These are phyloP conservation scores for Aspergillus tanneri DNA, from an alignment of 2,329 filamentous ascomycete species.

Conservation along the genomic window DNA sequence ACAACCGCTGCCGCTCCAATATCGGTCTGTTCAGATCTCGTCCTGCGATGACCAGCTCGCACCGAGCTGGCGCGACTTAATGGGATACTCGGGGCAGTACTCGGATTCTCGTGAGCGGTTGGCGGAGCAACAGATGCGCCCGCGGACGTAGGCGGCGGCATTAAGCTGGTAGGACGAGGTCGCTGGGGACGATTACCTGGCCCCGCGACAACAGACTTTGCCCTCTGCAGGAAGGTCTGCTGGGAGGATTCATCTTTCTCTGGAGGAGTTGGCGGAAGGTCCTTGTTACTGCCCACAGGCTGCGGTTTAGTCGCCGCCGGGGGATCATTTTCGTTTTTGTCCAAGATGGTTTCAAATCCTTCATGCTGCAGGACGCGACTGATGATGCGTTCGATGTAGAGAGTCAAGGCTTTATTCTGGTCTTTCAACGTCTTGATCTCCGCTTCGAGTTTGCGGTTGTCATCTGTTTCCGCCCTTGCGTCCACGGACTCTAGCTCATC, in stretches of 20 bases:
- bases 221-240: constrained; percentile 56
- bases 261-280: constrained; percentile 73
- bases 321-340: constrained; percentile 64
- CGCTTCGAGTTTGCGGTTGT: constrained; percentile 66
- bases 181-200: constrained; percentile 41
- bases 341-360: constrained; percentile 90
- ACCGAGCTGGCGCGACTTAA: constrained; percentile 44
- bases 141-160: constrained; percentile 39
- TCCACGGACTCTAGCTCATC: constrained; percentile 79
- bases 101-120: constrained; percentile 47
- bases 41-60: constrained; percentile 46
- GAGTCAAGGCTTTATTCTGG: constrained; percentile 92
- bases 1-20: constrained; percentile 67
- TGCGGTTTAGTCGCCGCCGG: constrained; percentile 32
- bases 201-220: constrained; percentile 59
- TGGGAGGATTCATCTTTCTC: constrained; percentile 50
- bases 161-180: constrained; percentile 48
- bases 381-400: constrained; percentile 99
- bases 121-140: constrained; percentile 21
- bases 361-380: constrained; percentile 90
- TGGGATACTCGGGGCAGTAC: constrained; percentile 50
- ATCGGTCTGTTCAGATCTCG: constrained; percentile 51
- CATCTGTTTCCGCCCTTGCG: constrained; percentile 61
- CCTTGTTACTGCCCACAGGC: constrained; percentile 62
- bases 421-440: constrained; percentile 81